Evolutionary conservation across 176 grass and related monocot species (phyloP).

Genomic region (Oryza coarctata): DNA sequence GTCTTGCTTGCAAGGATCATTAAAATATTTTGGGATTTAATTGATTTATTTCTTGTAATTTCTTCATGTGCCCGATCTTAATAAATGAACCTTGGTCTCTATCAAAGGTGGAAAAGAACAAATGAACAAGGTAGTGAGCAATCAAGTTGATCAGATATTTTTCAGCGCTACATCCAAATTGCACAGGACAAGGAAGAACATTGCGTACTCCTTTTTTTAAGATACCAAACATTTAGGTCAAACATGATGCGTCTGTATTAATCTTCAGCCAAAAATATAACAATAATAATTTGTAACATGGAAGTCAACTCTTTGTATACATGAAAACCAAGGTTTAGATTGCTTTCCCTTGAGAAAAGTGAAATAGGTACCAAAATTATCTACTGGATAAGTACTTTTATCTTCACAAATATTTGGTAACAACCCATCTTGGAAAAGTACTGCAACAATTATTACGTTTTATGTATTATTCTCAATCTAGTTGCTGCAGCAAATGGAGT

Average conservation of each 20-base stretch:
- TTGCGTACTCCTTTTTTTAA: slow-evolving; percentile 11
- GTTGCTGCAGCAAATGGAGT: not conserved
- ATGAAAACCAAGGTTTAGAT: not conserved
- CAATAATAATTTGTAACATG: not conserved
- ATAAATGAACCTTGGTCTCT: not conserved
- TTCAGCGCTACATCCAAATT: slow-evolving; percentile 7
- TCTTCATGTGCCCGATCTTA: not conserved
- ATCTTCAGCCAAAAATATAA: not conserved
- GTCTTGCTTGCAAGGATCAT: not conserved
- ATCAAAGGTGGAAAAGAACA: not conserved
- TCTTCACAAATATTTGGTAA: not conserved
- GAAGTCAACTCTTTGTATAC: slow-evolving; percentile 7
- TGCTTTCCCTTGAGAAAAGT: not conserved
- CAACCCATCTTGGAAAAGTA: not conserved
- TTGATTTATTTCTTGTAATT: not conserved
- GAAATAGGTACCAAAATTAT: not conserved
- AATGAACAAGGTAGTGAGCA: not conserved
- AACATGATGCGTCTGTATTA: not conserved
- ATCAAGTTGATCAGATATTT: slow-evolving; percentile 26
- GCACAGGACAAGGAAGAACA: not conserved
- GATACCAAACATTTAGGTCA: slow-evolving; percentile 11
- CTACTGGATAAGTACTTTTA: not conserved
- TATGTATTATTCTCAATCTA: not conserved
- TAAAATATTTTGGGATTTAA: not conserved
- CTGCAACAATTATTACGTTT: not conserved